phyloP scores from a whole-genome alignment of 2,329 filamentous ascomycete species.

The Tricladium varicosporioides region DNA sequence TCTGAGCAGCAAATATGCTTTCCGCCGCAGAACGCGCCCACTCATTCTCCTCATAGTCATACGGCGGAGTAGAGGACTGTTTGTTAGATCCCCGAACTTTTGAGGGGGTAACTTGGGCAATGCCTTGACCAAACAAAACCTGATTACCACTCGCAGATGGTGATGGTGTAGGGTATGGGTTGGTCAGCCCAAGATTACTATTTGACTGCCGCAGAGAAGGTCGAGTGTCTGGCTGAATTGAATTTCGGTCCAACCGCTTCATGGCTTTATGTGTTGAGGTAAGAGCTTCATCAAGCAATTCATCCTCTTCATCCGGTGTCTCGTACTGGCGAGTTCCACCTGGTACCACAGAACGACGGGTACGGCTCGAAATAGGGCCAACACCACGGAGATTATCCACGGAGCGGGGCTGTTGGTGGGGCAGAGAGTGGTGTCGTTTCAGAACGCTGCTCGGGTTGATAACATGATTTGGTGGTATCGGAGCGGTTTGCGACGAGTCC shows the following conservation, averaged over 20 bases:
- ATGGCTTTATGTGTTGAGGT: constrained; percentile 74
- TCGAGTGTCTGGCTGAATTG: constrained; percentile 40
- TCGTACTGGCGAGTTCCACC: constrained; percentile 85
- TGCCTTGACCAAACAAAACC: constrained; percentile 64
- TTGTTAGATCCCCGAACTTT: constrained; percentile 47
- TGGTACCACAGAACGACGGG: constrained; percentile 71
- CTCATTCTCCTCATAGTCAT: constrained; percentile 89
- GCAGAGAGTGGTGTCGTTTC: constrained; percentile 65
- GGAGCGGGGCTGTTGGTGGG: constrained; percentile 52
- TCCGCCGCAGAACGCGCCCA: constrained; percentile 84
- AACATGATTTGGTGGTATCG: constrained; percentile 54
- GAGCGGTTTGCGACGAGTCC: constrained; percentile 41
- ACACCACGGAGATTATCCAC: constrained; percentile 59
- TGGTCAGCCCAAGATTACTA: constrained; percentile 59
- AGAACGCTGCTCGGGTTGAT: constrained; percentile 50
- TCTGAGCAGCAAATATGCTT: constrained; percentile 74
- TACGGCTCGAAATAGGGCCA: constrained; percentile 73
- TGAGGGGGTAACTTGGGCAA: constrained; percentile 46
- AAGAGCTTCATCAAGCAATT: constrained; percentile 86
- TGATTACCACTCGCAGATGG: constrained; percentile 81
- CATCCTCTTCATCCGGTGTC: constrained; percentile 93
- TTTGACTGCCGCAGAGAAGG: constrained; percentile 58
- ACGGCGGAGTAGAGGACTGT: constrained; percentile 94
- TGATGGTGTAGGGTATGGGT: constrained; percentile 66
- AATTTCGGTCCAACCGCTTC: constrained; percentile 59